Percentiles rank a stretch among this genome's conserved stretches.
phyloP scores from a whole-genome alignment of 2,329 filamentous ascomycete genomes.

The Xylariomycetidae sp. region DNA sequence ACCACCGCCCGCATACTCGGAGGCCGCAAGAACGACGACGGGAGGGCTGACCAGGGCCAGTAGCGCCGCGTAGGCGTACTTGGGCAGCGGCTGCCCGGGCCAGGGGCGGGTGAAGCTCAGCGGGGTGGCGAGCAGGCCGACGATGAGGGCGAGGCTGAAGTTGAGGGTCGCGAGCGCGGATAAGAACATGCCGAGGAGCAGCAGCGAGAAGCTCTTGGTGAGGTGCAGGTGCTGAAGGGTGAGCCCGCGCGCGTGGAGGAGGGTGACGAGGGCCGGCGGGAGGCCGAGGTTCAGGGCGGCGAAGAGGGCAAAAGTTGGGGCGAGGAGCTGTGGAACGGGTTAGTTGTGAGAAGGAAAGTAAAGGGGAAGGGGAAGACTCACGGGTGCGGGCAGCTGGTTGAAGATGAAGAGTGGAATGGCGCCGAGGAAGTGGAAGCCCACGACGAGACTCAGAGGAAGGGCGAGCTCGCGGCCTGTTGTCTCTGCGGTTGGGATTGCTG shows the following conservation, averaged over 20 bases:
- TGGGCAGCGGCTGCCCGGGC: slow-evolving; percentile 30
- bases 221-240: slow-evolving; percentile 68
- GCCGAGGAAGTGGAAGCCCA: slow-evolving; percentile 67
- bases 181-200: slow-evolving; percentile 85
- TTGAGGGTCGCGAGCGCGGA: slow-evolving; percentile 92
- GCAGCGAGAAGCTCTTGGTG: slow-evolving; percentile 85
- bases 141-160: slow-evolving; percentile 81
- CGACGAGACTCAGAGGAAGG: slow-evolving; percentile 67
- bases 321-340: slow-evolving; percentile 44
- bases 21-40: slow-evolving; percentile 43
- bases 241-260: slow-evolving; percentile 44
- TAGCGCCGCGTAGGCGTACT: slow-evolving; percentile 40
- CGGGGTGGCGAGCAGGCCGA: slow-evolving; percentile 73
- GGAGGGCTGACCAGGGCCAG: slow-evolving; percentile 59
- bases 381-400: slow-evolving; percentile 62
- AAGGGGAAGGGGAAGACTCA: slow-evolving; percentile 35
- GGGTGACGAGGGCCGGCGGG: slow-evolving; percentile 48
- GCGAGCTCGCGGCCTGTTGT: slow-evolving; percentile 59
- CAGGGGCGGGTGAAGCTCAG: slow-evolving; percentile 65
- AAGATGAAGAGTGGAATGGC: slow-evolving; percentile 81
- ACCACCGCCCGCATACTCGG: slow-evolving; percentile 33
- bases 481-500: slow-evolving; percentile 9
- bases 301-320: slow-evolving; percentile 53
- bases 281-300: slow-evolving; percentile 47
- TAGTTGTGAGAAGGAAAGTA: not conserved